These are phyloP conservation scores for Kazachstania africana DNA, from an alignment of 805 yeast species.

Conservation along the genomic window DNA sequence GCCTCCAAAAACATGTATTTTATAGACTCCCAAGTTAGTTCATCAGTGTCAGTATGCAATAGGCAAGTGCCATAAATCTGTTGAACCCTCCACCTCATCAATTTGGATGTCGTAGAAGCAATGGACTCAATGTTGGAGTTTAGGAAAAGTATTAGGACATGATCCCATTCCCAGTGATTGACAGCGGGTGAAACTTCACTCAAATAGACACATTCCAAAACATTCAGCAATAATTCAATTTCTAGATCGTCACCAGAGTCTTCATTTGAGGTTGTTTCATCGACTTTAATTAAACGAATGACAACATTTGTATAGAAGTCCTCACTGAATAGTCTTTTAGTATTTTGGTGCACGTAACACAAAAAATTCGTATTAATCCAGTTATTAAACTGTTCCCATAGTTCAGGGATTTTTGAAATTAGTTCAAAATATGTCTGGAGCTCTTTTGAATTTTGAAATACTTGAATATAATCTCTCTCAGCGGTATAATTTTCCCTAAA, in stretches of 20 bases:
- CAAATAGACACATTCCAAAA: constrained; percentile 31
- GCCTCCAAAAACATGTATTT: constrained; percentile 26
- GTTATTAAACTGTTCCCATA: constrained; percentile 6
- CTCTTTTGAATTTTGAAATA: too few species aligned
- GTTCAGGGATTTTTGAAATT: constrained; percentile 4
- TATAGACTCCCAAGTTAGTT: constrained; percentile 36
- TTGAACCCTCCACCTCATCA: constrained; percentile 44
- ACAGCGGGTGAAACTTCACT: constrained; percentile 6
- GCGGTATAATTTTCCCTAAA: too few species aligned
- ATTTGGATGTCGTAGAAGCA: constrained; percentile 8
- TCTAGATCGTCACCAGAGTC: constrained; percentile 1
- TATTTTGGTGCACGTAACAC: constrained; percentile 3
- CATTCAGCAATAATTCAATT: constrained; percentile 19
- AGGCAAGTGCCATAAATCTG: constrained; percentile 19
- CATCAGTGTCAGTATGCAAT: constrained; percentile 12
- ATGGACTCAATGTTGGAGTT: constrained; percentile 12
- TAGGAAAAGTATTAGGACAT: constrained; percentile 10
- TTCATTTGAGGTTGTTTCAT: background rate
- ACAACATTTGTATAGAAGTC: background rate
- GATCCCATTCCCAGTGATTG: constrained; percentile 6
- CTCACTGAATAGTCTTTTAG: constrained; percentile 2
- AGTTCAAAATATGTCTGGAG: constrained; percentile 2
- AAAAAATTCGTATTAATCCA: constrained; percentile 7
- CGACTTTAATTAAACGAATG: constrained; percentile 3
- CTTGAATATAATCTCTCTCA: too few species aligned